Evolutionary conservation across 257 asterid genomes (phyloP).

Genomic region (Nicotiana otophora): DNA sequence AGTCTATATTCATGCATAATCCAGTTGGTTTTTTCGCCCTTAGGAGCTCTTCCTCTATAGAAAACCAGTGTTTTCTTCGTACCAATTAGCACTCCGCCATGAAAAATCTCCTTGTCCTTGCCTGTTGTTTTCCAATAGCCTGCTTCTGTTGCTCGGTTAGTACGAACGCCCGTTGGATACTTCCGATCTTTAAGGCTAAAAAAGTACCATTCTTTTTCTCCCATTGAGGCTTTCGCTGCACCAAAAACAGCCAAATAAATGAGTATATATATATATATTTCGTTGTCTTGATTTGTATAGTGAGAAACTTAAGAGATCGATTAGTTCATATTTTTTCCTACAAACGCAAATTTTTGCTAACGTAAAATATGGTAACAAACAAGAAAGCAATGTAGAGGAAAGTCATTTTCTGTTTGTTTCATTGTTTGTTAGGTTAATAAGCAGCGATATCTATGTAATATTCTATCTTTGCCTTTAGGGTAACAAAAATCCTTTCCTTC

Average conservation of each 20-base stretch:
- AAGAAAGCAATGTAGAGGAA: no score
- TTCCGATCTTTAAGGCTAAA: constrained; percentile 52
- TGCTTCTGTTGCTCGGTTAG: constrained; percentile 54
- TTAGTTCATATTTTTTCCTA: no score
- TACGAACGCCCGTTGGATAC: constrained; percentile 50
- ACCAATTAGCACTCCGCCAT: constrained; percentile 36
- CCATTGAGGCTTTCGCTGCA: constrained; percentile 56
- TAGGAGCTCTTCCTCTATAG: constrained; percentile 61
- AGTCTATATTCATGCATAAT: constrained; percentile 60
- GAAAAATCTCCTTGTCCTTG: constrained; percentile 50
- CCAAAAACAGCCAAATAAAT: neutral
- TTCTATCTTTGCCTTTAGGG: no score
- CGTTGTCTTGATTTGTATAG: neutral
- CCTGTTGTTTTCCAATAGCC: constrained; percentile 64
- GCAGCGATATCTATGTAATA: no score
- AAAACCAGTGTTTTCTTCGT: constrained; percentile 58
- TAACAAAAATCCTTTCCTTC: no score
- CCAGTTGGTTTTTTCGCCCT: constrained; percentile 60
- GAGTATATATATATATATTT: neutral
- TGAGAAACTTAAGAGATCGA: no score
- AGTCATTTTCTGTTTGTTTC: no score
- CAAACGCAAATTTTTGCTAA: no score
- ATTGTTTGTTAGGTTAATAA: no score
- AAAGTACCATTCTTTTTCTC: constrained; percentile 59
- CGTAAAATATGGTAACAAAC: no score